Percentiles rank a stretch among this genome's conserved stretches.
Evolutionary conservation across 192 early-diverging fungal species (phyloP).

Genomic region (Pecoramyces ruminantium): DNA sequence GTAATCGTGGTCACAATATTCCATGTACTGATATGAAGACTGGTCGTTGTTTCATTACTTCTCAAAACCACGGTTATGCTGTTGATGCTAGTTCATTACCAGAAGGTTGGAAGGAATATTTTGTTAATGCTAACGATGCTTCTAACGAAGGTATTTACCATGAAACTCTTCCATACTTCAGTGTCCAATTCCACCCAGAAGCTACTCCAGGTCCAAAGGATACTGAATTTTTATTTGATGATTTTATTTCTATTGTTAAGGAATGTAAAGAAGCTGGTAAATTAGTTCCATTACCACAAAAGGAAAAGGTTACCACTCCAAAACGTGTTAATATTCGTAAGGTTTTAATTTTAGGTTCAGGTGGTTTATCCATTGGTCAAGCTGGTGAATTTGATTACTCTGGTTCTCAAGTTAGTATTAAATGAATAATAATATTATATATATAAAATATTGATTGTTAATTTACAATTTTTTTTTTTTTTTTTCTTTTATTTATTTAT

Average conservation of each 20-base stretch:
- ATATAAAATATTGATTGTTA: no score
- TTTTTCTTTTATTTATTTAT: no score
- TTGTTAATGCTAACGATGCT: constrained; percentile 96
- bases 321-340: constrained; percentile 60
- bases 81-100: constrained; percentile 70
- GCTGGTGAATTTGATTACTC: constrained; percentile 99
- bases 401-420: constrained; percentile 70
- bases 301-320: constrained; percentile 27
- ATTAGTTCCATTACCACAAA: constrained; percentile 57
- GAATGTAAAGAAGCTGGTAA: constrained; percentile 46
- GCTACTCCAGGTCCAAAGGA: constrained; percentile 89
- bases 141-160: constrained; percentile 98
- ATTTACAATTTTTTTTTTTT: no score
- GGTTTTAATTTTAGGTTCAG: constrained; percentile 89
- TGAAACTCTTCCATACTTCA: constrained; percentile 77
- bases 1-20: constrained; percentile 99
- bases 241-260: constrained; percentile 65
- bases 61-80: constrained; percentile 97
- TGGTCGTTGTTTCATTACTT: constrained; percentile 94
- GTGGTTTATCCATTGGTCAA: constrained; percentile 94
- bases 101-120: constrained; percentile 62
- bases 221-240: constrained; percentile 92
- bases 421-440: no score
- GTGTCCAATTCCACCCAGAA: constrained; percentile 99
- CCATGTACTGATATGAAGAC: constrained; percentile 92